These are phyloP conservation scores for Triticum turgidum DNA, from an alignment of 176 grass and related monocot genomes.

Conservation along the genomic window DNA sequence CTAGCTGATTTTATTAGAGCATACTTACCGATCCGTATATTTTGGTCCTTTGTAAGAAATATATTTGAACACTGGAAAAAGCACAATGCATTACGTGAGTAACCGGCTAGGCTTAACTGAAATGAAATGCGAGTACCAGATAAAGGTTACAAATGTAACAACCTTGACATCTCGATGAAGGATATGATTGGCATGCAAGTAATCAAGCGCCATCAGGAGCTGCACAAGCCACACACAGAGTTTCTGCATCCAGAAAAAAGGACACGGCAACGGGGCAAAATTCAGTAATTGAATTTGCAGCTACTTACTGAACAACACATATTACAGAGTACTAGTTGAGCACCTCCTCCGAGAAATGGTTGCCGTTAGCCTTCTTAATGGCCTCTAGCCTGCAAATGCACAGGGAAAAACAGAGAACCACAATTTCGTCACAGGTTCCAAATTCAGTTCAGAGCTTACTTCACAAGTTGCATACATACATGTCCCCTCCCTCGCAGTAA, in stretches of 20 bases:
- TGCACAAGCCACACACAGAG: conserved; percentile 88
- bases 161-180: conserved; percentile 99
- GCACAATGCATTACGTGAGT: neutral
- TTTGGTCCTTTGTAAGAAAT: conserved; percentile 90
- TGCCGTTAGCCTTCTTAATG: conserved; percentile 78
- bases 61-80: conserved; percentile 82
- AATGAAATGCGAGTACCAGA: neutral
- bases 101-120: conserved; percentile 10
- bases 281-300: neutral
- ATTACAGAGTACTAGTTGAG: neutral
- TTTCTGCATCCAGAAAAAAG: conserved; percentile 49
- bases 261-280: neutral
- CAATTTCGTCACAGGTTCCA: neutral
- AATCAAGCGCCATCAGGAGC: conserved; percentile 90
- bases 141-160: neutral
- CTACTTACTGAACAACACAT: neutral
- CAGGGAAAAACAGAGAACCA: neutral
- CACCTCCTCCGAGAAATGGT: conserved; percentile 51
- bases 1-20: neutral
- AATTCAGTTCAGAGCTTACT: neutral
- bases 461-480: conserved; percentile 54
- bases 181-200: conserved; percentile 86
- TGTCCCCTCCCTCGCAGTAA: conserved; percentile 93
- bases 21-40: conserved; percentile 78
- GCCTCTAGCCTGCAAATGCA: conserved; percentile 79